A percentile compares a stretch with the other conserved stretches of the same genome.
Evolutionary conservation across 2,329 filamentous ascomycete genomes (phyloP).

Genomic region (Fusarium mundagurra): DNA sequence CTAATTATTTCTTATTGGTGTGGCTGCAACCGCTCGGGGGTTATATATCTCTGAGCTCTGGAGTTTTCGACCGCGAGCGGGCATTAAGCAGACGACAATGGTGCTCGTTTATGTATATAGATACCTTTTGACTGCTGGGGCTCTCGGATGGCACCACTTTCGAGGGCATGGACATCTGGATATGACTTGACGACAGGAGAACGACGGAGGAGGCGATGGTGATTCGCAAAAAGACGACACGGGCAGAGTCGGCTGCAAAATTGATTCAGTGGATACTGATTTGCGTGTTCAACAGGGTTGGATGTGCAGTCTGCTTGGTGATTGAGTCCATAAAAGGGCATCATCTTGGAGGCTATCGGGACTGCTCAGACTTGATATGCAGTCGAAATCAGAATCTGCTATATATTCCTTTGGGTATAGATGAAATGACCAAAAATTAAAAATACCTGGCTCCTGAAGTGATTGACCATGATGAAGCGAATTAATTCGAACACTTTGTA

Average conservation of each 20-base stretch:
- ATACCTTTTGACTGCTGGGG: conserved; percentile 37
- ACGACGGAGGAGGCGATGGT: conserved; percentile 26
- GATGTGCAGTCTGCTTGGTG: conserved; percentile 28
- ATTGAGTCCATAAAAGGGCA: conserved; percentile 5
- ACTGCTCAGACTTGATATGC: conserved; percentile 26
- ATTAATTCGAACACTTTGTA: background rate
- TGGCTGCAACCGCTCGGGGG: conserved; percentile 9
- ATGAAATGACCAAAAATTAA: conserved; percentile 48
- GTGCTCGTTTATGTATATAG: conserved; percentile 39
- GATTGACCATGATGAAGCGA: background rate
- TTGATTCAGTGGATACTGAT: conserved; percentile 31
- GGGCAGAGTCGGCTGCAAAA: conserved; percentile 38
- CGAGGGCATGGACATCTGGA: conserved; percentile 35
- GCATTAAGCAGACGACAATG: conserved; percentile 34
- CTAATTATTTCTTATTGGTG: conserved; percentile 37
- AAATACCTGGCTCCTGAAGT: background rate
- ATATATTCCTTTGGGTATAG: conserved; percentile 50
- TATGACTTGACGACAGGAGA: conserved; percentile 43
- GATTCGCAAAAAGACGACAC: conserved; percentile 25
- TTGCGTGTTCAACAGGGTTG: conserved; percentile 22
- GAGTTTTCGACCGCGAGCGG: conserved; percentile 8
- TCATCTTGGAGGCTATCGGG: conserved; percentile 19
- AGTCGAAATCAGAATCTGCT: conserved; percentile 46
- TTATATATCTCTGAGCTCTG: background rate
- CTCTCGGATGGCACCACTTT: conserved; percentile 27